Percentiles rank a stretch among this genome's conserved stretches.
Evolutionary conservation across 2,329 filamentous ascomycete species (phyloP).

Genomic region (Sporothrix luriei): DNA sequence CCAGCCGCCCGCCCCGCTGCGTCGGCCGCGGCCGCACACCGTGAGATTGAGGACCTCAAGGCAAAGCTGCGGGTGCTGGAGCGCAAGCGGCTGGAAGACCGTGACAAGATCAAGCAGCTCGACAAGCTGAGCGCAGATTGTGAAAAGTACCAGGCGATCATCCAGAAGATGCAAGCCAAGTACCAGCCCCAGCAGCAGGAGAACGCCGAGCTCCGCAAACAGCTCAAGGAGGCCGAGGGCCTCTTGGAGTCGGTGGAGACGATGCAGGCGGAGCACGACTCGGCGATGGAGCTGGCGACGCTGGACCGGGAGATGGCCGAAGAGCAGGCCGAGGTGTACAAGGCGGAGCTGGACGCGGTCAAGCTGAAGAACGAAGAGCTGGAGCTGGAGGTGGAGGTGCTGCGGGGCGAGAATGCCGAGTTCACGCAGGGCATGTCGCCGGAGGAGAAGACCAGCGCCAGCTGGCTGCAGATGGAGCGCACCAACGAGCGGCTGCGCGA

Average conservation of each 20-base stretch:
- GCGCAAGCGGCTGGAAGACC: constrained; percentile 81
- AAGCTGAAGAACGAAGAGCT: constrained; percentile 80
- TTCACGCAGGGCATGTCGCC: constrained; percentile 81
- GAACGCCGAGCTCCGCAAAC: constrained; percentile 71
- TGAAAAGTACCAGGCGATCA: constrained; percentile 79
- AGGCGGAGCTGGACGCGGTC: constrained; percentile 75
- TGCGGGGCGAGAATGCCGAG: constrained; percentile 84
- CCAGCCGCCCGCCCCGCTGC: constrained; percentile 39
- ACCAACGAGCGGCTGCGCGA: constrained; percentile 86
- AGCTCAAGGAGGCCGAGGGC: constrained; percentile 73
- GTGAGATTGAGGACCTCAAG: constrained; percentile 84
- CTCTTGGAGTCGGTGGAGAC: constrained; percentile 70
- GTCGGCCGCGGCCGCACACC: constrained; percentile 51
- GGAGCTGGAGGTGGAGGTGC: constrained; percentile 82
- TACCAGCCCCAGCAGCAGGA: constrained; percentile 84
- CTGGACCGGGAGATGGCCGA: constrained; percentile 96
- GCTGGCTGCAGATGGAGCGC: constrained; percentile 89
- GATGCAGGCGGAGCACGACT: constrained; percentile 81
- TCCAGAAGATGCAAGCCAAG: constrained; percentile 88
- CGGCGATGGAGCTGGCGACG: constrained; percentile 80
- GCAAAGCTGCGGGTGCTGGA: constrained; percentile 85
- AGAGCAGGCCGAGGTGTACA: constrained; percentile 81
- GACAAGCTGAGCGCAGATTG: constrained; percentile 75
- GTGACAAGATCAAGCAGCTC: constrained; percentile 78
- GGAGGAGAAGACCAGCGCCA: constrained; percentile 82